phyloP scores from a whole-genome alignment of 106 monocot genomes.

The Posidonia australis region DNA sequence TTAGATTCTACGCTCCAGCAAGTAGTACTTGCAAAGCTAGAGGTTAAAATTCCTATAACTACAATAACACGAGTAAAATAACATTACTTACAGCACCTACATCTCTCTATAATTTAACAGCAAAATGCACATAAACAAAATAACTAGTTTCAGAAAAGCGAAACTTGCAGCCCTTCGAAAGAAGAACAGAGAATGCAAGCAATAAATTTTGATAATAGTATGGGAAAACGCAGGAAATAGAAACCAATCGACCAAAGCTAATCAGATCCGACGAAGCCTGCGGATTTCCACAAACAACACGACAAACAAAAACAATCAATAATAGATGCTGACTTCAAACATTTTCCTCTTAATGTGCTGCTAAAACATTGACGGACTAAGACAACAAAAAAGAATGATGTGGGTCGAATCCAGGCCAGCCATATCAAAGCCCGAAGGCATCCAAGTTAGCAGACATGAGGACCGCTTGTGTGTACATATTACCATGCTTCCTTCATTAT shows the following conservation, averaged over 20 bases:
- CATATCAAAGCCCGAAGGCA: slow-evolving; percentile 55
- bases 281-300: background rate
- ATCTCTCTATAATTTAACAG: too few species aligned
- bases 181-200: background rate
- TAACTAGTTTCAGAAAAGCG: slow-evolving; percentile 9
- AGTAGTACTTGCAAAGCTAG: too few species aligned
- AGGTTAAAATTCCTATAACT: too few species aligned
- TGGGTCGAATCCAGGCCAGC: slow-evolving; percentile 74
- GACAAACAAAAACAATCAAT: background rate
- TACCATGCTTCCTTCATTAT: slow-evolving; percentile 67
- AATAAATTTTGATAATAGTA: background rate
- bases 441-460: slow-evolving; percentile 79
- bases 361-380: background rate
- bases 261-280: background rate
- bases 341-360: background rate
- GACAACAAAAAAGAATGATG: background rate
- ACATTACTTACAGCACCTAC: too few species aligned
- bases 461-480: slow-evolving; percentile 65
- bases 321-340: background rate
- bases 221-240: background rate
- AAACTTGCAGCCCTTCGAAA: slow-evolving; percentile 1
- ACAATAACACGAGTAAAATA: too few species aligned
- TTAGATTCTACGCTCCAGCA: too few species aligned
- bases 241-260: background rate
- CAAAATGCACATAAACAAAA: background rate